Percentiles rank a stretch among this genome's conserved stretches.
Conservation (phyloP, 345 rosid species). For the Ceriops zippeliana region DNA sequence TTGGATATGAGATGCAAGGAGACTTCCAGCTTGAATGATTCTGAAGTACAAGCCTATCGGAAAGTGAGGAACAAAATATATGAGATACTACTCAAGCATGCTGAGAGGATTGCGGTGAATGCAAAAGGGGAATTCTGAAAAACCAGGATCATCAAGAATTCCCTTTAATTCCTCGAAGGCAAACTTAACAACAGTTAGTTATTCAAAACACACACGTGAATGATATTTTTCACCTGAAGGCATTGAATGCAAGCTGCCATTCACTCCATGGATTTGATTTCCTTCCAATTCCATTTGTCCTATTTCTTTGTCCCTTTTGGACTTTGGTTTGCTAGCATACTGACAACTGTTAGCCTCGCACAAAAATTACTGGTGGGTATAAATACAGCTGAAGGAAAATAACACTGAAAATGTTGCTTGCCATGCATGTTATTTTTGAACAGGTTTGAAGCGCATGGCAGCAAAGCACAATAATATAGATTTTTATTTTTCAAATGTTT, state of each 20-base stretch:
- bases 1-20: slow-evolving; percentile 36
- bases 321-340: no score
- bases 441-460: no score
- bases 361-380: no score
- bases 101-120: slow-evolving; percentile 53
- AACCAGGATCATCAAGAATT: not conserved
- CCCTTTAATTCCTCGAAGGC: not conserved
- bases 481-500: no score
- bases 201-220: not conserved
- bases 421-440: no score
- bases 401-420: no score
- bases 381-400: no score
- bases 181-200: not conserved
- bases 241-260: no score
- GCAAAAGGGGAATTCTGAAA: slow-evolving; percentile 15
- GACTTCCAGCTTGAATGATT: slow-evolving; percentile 19
- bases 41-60: slow-evolving; percentile 43
- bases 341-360: no score
- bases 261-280: no score
- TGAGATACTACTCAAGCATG: slow-evolving; percentile 56
- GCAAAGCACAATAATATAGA: no score
- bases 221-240: no score
- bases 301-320: not conserved
- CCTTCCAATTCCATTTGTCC: not conserved
- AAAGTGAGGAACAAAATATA: slow-evolving; percentile 60